Percentiles rank a stretch among this genome's conserved stretches.
Evolutionary conservation across 257 asterid genomes (phyloP).

Genomic region (Solanum habrochaites): DNA sequence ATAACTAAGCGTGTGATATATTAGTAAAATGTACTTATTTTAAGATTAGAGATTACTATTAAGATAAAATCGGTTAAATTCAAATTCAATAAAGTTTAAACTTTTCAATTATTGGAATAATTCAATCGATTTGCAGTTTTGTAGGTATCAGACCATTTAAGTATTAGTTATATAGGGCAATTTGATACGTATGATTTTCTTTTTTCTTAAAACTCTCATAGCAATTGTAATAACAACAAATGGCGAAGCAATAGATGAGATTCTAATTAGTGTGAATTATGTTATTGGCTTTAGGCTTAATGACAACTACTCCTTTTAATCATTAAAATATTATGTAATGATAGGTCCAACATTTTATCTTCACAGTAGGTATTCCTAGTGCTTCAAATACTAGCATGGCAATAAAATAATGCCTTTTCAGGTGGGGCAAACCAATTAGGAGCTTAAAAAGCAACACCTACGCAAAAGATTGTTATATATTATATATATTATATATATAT

Average conservation of each 20-base stretch:
- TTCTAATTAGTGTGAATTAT: slow-evolving; percentile 4
- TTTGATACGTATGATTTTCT: background rate
- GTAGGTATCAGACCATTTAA: background rate
- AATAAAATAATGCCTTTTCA: background rate
- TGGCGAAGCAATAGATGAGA: slow-evolving; percentile 4
- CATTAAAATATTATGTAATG: background rate
- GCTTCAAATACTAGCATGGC: background rate
- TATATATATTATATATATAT: too few relatives aligned
- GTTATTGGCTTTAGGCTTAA: slow-evolving; percentile 4
- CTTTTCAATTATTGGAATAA: background rate
- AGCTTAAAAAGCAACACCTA: background rate
- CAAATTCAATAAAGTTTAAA: background rate
- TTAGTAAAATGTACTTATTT: background rate
- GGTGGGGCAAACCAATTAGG: background rate
- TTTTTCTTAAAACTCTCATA: background rate
- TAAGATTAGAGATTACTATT: rapidly evolving
- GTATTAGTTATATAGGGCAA: background rate
- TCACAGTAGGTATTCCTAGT: background rate
- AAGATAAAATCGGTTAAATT: background rate
- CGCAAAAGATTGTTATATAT: too few relatives aligned
- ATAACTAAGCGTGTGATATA: background rate
- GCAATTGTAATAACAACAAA: background rate
- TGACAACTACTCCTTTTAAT: slow-evolving; percentile 5
- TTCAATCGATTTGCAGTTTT: background rate
- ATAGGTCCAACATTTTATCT: background rate